These are phyloP conservation scores for Russula brevipes DNA, from an alignment of 768 basidiomycete species.

Conservation along the genomic window DNA sequence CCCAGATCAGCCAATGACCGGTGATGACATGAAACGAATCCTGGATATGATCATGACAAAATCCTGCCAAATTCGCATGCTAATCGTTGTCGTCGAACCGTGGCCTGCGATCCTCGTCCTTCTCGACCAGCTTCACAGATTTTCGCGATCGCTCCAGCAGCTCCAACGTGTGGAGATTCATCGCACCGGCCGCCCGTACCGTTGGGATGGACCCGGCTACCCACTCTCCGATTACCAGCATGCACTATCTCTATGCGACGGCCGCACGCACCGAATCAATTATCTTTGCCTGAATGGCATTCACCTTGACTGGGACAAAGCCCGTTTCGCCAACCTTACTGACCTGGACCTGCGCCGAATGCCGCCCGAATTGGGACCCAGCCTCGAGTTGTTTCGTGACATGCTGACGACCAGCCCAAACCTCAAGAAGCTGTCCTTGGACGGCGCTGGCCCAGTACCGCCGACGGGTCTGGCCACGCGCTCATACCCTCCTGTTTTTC, in stretches of 20 bases:
- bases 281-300: constrained; percentile 55
- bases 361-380: constrained; percentile 48
- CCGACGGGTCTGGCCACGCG: constrained; percentile 29
- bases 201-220: constrained; percentile 43
- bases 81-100: constrained; percentile 52
- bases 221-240: constrained; percentile 33
- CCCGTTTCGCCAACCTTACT: constrained; percentile 48
- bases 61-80: constrained; percentile 51
- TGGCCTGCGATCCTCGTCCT: constrained; percentile 51
- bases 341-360: constrained; percentile 62
- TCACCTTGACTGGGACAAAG: constrained; percentile 53
- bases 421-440: constrained; percentile 52
- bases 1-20: constrained; percentile 33
- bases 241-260: constrained; percentile 48
- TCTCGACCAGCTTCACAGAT: constrained; percentile 41
- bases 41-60: constrained; percentile 48
- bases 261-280: constrained; percentile 40
- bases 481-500: constrained; percentile 37
- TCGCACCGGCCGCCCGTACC: constrained; percentile 45
- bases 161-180: constrained; percentile 66
- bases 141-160: constrained; percentile 18
- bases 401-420: constrained; percentile 41
- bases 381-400: constrained; percentile 45
- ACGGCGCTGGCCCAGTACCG: constrained; percentile 53
- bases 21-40: constrained; percentile 42